Evolutionary conservation across 208 protist genomes (phyloP).

Genomic region (Trypanosoma rangeli): DNA sequence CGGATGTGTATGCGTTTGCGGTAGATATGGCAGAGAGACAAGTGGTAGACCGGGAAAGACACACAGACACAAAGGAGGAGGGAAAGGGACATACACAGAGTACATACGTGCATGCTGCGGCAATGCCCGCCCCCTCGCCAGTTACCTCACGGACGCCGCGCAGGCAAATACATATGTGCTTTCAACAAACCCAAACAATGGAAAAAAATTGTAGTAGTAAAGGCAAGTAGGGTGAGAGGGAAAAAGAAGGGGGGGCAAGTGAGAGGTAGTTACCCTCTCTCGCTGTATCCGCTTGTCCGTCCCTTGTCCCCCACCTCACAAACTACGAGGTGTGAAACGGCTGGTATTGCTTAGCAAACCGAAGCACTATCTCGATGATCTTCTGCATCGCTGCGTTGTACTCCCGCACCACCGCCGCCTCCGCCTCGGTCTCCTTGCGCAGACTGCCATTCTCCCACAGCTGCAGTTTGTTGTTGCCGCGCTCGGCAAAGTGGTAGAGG

Average conservation of each 20-base stretch:
- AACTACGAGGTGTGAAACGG: slow-evolving; percentile 39
- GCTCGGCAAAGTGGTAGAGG: slow-evolving; percentile 86
- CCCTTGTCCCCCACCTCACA: not conserved
- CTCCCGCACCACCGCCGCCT: slow-evolving; percentile 39
- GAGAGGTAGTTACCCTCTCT: too few relatives aligned
- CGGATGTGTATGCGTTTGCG: not conserved
- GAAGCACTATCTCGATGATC: slow-evolving; percentile 60
- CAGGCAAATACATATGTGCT: not conserved
- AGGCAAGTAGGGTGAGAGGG: too few relatives aligned
- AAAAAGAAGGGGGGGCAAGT: too few relatives aligned
- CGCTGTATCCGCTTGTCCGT: slow-evolving; percentile 1
- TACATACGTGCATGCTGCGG: too few relatives aligned
- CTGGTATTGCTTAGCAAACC: slow-evolving; percentile 71
- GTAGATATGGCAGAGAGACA: not conserved
- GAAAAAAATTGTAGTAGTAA: too few relatives aligned
- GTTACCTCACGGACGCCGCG: not conserved
- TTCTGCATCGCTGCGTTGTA: slow-evolving; percentile 60
- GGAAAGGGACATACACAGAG: not conserved
- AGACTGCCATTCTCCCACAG: slow-evolving; percentile 77
- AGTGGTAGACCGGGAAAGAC: too few relatives aligned
- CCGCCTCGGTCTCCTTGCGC: slow-evolving; percentile 58
- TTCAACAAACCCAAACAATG: not conserved
- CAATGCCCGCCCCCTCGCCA: too few relatives aligned
- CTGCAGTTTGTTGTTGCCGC: slow-evolving; percentile 65
- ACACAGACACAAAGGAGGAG: too few relatives aligned